Evolutionary conservation across 2,329 filamentous ascomycete genomes (phyloP), one percentile per base, ranked within the genome.

Genomic region (Ceratocystis papillata): DNA sequence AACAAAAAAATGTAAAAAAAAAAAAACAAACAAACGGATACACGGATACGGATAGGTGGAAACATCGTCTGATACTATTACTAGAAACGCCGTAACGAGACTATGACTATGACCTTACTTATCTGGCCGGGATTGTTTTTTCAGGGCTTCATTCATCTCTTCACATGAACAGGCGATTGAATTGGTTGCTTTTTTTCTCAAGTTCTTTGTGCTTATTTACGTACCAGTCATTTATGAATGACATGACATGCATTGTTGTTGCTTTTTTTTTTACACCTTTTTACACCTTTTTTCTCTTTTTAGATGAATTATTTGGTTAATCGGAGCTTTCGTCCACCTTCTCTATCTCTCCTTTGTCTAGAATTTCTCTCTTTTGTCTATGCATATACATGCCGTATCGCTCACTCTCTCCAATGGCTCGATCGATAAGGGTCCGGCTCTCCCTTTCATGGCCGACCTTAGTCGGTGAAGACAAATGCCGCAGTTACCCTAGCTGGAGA

Each of bases 381-480:
- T 15, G 48, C 22, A 22, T 25, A 25, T 50, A 8, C 22, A 28
- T 25, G 22, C 37, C 37, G 10, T 41, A 41, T 41, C 10, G 37
- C 37, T 41, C 6, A 30, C 37, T 10, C 10, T 41, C 37, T 41
- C 10, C 12, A 41, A 41, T 41, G 10, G 1, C 10, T 5, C 37
- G 37, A 41, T 15, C 10, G 37, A 41, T 41, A 41, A 41, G 3
- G 37, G 55, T 7, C 12, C 28, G 22, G 22, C 20, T 25, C 15
- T 59, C 55, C 17, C 55, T n/a, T 59, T 20, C 33, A 37, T 30
- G 33, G 28, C 33, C 55, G 55, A 15, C 33, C 8, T n/a, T n/a
- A 33, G 55, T 59, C 55, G 55, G 55, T 59, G 55, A 59, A 59
- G 28, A 59, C 55, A 59, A 59, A 59, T 59, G 7, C 15, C 55